These are phyloP conservation scores for Linnemannia zychae DNA, from an alignment of 192 early-diverging fungal genomes.

Conservation along the genomic window DNA sequence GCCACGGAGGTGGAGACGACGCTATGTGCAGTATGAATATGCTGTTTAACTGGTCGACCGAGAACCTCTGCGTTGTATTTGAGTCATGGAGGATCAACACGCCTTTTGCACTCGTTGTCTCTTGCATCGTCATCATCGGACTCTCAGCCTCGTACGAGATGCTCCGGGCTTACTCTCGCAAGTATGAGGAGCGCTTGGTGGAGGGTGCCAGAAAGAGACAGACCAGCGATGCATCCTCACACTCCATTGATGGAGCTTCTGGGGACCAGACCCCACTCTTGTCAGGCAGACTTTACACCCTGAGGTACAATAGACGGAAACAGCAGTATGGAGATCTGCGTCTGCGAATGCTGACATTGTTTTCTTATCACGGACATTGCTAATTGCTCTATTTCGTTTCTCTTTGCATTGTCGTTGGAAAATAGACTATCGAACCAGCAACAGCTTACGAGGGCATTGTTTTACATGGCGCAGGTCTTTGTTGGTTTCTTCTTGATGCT, in stretches of 20 bases:
- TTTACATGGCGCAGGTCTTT: conserved; percentile 75
- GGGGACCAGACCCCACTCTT: conserved; percentile 42
- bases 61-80: conserved; percentile 84
- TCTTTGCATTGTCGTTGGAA: not conserved
- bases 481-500: conserved; percentile 84
- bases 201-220: conserved; percentile 43
- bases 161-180: conserved; percentile 45
- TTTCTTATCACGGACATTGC: not conserved
- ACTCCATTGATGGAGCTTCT: conserved; percentile 8
- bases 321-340: not conserved
- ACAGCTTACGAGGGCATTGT: conserved; percentile 70
- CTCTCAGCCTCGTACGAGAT: conserved; percentile 67
- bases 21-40: conserved; percentile 66
- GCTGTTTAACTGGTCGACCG: conserved; percentile 82
- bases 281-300: conserved; percentile 4
- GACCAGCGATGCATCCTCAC: conserved; percentile 12
- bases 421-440: conserved; percentile 58
- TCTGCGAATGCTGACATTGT: not conserved
- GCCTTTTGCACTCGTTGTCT: conserved; percentile 65
- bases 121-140: conserved; percentile 67
- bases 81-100: conserved; percentile 80
- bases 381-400: conserved; percentile 20
- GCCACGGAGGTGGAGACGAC: not conserved
- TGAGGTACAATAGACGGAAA: conserved; percentile 29
- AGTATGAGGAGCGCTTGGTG: conserved; percentile 53